Base-by-base conservation (phyloP, 495 filamentous ascomycete species). In the Emericellopsis terricola region DNA sequence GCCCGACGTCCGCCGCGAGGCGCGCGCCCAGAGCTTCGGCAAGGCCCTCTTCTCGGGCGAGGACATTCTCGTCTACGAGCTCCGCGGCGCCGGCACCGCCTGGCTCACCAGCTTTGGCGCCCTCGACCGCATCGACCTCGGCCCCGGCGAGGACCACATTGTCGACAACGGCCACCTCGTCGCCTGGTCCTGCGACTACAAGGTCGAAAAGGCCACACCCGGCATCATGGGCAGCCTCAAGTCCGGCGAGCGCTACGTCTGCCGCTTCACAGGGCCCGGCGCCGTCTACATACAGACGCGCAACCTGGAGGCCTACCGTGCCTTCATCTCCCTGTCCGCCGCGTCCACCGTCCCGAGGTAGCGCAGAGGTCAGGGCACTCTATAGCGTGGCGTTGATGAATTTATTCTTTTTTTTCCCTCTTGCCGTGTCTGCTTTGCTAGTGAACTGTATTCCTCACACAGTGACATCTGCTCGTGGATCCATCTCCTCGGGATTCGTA, bases 91-190 rank as follows among this genome's bases (percentile, higher is more conserved):
- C 9, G 83, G 83, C 0, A 52, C 91, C 6, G 38, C 84, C 10
- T 92, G 81, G 74, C 59, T 89, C 9, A 77, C 75, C 15, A 83
- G 78, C 46, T 80, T 91, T 38, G 83, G 83, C 2, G 83, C 84
- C 3, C 86, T 92, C 38, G 74, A 91, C 36, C 68, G 77, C 47
- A 91, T 91, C 52, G 81, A 92, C 70, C 65, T 87, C 14, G 56
- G 54, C 23, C 66, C 73, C 7, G 69, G 69, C 1, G 82, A 91
- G 47, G 65, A 65, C 27, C 91, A 85, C 47, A 75, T 78, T 35
- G 68, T 92, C 34, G 81, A 92, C 44, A 92, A 92, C 42, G 82
- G 81, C 15, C 81, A 92, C 41, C 57, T 92, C 6, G 82, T 92
- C 1, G 84, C 83, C 5, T 92, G 83, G 83, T 87, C 87, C 43